Conservation (phyloP, 768 basidiomycete genomes). For the Agaricus bisporus region DNA sequence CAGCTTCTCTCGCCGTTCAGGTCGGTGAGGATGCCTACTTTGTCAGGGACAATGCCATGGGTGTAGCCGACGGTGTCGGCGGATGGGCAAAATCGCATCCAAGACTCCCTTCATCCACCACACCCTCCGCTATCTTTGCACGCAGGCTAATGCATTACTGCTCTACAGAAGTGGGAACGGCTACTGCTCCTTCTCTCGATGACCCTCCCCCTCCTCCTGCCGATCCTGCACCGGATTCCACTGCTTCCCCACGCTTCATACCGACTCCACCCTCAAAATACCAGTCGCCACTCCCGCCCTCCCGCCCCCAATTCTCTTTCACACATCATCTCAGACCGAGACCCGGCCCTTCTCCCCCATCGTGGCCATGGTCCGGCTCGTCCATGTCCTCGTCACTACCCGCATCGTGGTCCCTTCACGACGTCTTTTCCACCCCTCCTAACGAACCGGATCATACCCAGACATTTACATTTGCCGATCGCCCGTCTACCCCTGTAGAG, state of each 20-base stretch:
- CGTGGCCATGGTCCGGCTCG: conserved; percentile 13
- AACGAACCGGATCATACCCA: conserved; percentile 6
- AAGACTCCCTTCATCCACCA: conserved; percentile 19
- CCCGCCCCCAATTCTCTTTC: conserved; percentile 19
- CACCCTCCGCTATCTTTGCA: conserved; percentile 55
- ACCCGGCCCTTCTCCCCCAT: not conserved
- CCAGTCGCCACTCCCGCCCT: conserved; percentile 2
- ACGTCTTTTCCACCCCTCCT: conserved; percentile 8
- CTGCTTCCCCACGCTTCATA: conserved; percentile 7
- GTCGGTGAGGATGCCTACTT: conserved; percentile 95
- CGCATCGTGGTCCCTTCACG: conserved; percentile 1
- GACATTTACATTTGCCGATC: conserved; percentile 4
- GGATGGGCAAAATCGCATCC: conserved; percentile 61
- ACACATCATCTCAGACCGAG: conserved; percentile 20
- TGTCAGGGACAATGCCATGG: conserved; percentile 76
- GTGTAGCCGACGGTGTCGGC: conserved; percentile 93
- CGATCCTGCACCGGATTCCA: conserved; percentile 9
- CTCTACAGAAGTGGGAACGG: conserved; percentile 48
- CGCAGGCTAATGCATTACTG: conserved; percentile 84
- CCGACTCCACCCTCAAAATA: conserved; percentile 8
- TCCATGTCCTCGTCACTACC: conserved; percentile 6
- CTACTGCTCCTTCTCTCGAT: not conserved
- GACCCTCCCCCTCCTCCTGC: conserved; percentile 10
- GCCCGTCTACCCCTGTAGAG: conserved; percentile 3
- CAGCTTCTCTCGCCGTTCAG: conserved; percentile 53